phyloP scores from a whole-genome alignment of 768 basidiomycete genomes.

The Mycena kentingensis region DNA sequence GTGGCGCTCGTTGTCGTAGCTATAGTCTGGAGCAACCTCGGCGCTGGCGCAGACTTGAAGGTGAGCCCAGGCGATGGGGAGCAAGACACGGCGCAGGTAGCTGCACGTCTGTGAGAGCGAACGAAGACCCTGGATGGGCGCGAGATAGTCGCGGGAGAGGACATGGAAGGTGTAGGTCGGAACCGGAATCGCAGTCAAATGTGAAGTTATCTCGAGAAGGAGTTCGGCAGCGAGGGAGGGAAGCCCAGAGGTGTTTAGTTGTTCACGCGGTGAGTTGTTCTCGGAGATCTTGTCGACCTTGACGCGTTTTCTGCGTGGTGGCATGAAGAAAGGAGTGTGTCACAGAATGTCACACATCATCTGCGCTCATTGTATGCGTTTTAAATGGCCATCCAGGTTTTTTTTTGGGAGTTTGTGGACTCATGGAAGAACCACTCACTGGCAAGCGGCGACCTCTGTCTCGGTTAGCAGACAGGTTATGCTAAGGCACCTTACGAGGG shows the following conservation, averaged over 20 bases:
- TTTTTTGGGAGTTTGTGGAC: too few relatives aligned
- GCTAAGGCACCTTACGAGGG: too few relatives aligned
- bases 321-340: too few relatives aligned
- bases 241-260: conserved; percentile 26
- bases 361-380: too few relatives aligned
- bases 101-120: conserved; percentile 24
- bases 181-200: conserved; percentile 21
- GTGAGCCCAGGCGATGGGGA: conserved; percentile 20
- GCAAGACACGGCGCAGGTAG: conserved; percentile 20
- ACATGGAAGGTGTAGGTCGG: conserved; percentile 8
- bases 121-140: conserved; percentile 11
- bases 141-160: conserved; percentile 1
- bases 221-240: conserved; percentile 28
- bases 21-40: background rate
- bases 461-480: too few relatives aligned
- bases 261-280: too few relatives aligned
- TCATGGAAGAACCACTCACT: too few relatives aligned
- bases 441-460: too few relatives aligned
- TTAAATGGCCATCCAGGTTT: too few relatives aligned
- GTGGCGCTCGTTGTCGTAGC: background rate
- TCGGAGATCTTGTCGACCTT: too few relatives aligned
- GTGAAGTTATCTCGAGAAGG: conserved; percentile 27
- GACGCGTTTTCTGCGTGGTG: too few relatives aligned
- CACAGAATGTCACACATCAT: too few relatives aligned
- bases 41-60: conserved; percentile 25